Base-by-base conservation (phyloP, 2,329 filamentous ascomycete species). In the Botryosphaeria dothidea region DNA sequence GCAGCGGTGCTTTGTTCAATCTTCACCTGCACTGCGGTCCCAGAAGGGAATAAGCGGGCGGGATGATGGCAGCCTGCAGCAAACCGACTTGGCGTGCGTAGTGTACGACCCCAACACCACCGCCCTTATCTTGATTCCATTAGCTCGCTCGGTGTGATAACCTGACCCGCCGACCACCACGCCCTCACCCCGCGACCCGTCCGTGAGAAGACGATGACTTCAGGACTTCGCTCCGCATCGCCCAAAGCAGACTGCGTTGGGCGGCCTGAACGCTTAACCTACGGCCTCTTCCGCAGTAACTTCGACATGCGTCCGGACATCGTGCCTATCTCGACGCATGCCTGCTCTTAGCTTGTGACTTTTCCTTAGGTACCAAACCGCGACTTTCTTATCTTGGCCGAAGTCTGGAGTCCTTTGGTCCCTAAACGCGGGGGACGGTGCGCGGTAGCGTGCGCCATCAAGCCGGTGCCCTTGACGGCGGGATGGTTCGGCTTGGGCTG, bases 61-160 rank as follows among this genome's bases (percentile, higher is more conserved):
- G 54, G 54, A 58, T 58, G 54, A 58, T 43, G 38, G 36, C 38
- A 43, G 54, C 36, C 38, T 31, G 54, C 54, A 57, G 52, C 11
- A 31, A 29, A n/a, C 23, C 13, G 23, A 19, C 51, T 56, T 56
- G 51, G 19, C 46, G 15, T 51, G 46, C 46, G 46, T n/a, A 29
- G 3, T 17, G 46, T 31, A 4, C 46, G 25, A 29, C 25, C 51
- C 31, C 51, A 56, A 56, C 51, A 57, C 23, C 52, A 46, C 23
- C 25, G 38, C 38, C 27, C 56, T 60, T 60, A 60, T 60, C 56
- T 60, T 60, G 25, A 60, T 60, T 60, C n/a, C 38, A 58, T 58
- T 58, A 58, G 54, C 36, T 43, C 38, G 54, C 23, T 25, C n/a
- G 17, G 38, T 43, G 36, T 46, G 41, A 46, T 46, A 60, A 60